These are phyloP conservation scores for Thelephora ganbajun DNA, from an alignment of 768 basidiomycete species.

Conservation along the genomic window DNA sequence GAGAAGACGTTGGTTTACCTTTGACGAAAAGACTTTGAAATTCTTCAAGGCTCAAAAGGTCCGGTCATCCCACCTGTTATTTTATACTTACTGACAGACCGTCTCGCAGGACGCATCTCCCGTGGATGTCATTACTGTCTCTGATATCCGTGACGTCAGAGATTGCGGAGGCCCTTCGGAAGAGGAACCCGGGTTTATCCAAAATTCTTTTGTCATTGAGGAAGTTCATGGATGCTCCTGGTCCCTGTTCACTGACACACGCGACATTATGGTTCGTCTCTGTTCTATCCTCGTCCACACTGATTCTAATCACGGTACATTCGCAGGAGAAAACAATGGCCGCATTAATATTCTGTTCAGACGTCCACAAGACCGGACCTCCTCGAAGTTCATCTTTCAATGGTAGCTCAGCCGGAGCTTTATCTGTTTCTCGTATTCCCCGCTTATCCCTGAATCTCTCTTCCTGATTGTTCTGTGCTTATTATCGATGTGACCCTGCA, in stretches of 20 bases:
- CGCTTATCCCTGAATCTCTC: not conserved
- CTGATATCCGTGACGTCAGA: slow-evolving; percentile 11
- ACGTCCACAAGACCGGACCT: not conserved
- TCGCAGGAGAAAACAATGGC: not conserved
- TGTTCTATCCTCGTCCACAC: not conserved
- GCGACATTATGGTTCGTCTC: slow-evolving; percentile 9
- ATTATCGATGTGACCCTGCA: too few species aligned
- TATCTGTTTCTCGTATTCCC: not conserved
- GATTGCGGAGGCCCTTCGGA: slow-evolving; percentile 16
- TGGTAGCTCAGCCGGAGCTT: not conserved
- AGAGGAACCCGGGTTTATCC: slow-evolving; percentile 18
- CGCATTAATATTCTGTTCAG: not conserved
- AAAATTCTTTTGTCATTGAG: slow-evolving; percentile 19
- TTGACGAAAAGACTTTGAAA: slow-evolving; percentile 11
- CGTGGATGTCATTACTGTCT: slow-evolving; percentile 11
- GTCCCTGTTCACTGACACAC: slow-evolving; percentile 14
- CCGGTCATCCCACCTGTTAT: slow-evolving; percentile 1
- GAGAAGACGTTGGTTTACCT: slow-evolving; percentile 19
- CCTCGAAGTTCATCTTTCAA: not conserved
- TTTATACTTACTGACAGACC: not conserved
- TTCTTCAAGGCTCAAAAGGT: slow-evolving; percentile 19
- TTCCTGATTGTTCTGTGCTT: too few species aligned
- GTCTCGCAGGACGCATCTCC: slow-evolving; percentile 11
- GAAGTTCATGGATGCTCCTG: slow-evolving; percentile 12
- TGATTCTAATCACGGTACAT: not conserved